phyloP scores from a whole-genome alignment of 768 basidiomycete species.

The Serendipita sp. region DNA sequence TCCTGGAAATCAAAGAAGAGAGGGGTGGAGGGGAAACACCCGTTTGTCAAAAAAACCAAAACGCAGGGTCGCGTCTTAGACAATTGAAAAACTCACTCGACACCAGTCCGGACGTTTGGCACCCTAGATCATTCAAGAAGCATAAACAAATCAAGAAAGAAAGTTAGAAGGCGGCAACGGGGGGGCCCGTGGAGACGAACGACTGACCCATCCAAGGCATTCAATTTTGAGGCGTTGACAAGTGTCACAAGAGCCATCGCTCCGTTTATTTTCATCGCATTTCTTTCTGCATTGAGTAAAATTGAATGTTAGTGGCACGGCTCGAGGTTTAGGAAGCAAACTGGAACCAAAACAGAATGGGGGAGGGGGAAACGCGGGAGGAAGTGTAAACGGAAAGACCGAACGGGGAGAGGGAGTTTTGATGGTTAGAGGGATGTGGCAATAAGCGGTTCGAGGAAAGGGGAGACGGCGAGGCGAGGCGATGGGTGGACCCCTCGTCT shows the following conservation, averaged over 20 bases:
- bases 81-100: slow-evolving; percentile 6
- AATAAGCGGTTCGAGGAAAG: too few species aligned
- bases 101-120: slow-evolving; percentile 6
- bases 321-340: too few species aligned
- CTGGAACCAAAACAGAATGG: slow-evolving; percentile 10
- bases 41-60: too few species aligned
- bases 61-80: not conserved
- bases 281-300: slow-evolving; percentile 25
- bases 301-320: not conserved
- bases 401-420: too few species aligned
- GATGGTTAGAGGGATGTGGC: too few species aligned
- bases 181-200: not conserved
- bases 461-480: too few species aligned
- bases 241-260: slow-evolving; percentile 61
- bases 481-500: too few species aligned
- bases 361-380: not conserved
- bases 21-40: not conserved
- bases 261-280: slow-evolving; percentile 67
- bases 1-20: slow-evolving; percentile 34
- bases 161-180: not conserved
- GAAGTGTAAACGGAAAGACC: not conserved
- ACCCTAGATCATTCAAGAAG: not conserved
- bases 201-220: slow-evolving; percentile 6
- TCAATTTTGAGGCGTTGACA: slow-evolving; percentile 22
- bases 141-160: not conserved